These are phyloP conservation scores for Dothideomycetes sp. DNA, from an alignment of 2,329 filamentous ascomycete genomes.

Conservation along the genomic window DNA sequence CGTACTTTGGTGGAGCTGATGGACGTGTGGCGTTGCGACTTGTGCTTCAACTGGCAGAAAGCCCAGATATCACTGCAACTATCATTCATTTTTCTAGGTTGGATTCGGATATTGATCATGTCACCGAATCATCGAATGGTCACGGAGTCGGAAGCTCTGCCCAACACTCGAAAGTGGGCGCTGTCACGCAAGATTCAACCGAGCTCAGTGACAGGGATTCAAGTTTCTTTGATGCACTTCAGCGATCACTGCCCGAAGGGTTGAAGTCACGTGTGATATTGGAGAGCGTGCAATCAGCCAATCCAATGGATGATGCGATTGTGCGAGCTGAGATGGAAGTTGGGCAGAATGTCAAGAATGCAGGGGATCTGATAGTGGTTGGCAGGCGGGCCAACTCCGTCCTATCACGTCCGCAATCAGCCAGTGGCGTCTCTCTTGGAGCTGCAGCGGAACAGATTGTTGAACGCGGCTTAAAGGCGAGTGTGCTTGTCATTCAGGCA, in stretches of 20 bases:
- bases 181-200: not conserved
- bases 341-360: constrained; percentile 50
- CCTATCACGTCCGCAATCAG: constrained; percentile 23
- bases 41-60: constrained; percentile 73
- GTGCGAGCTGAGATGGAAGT: constrained; percentile 48
- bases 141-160: not conserved
- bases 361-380: constrained; percentile 60
- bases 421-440: constrained; percentile 44
- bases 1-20: constrained; percentile 76
- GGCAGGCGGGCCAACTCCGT: constrained; percentile 41
- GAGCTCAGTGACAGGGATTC: constrained; percentile 31
- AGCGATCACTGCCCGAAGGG: constrained; percentile 42
- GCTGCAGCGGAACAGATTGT: constrained; percentile 50
- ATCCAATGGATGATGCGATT: constrained; percentile 36
- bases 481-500: constrained; percentile 61
- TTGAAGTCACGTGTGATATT: constrained; percentile 49
- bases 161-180: not conserved
- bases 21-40: constrained; percentile 70
- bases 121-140: not conserved
- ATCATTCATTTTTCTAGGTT: constrained; percentile 49
- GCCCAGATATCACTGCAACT: constrained; percentile 66
- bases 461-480: constrained; percentile 49
- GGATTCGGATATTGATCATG: constrained; percentile 14
- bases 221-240: constrained; percentile 46
- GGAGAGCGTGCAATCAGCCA: constrained; percentile 30